A percentile compares a stretch with the other conserved stretches of the same genome.
Evolutionary conservation across 2,329 filamentous ascomycete genomes (phyloP).

Genomic region (Aspergillus fructus): DNA sequence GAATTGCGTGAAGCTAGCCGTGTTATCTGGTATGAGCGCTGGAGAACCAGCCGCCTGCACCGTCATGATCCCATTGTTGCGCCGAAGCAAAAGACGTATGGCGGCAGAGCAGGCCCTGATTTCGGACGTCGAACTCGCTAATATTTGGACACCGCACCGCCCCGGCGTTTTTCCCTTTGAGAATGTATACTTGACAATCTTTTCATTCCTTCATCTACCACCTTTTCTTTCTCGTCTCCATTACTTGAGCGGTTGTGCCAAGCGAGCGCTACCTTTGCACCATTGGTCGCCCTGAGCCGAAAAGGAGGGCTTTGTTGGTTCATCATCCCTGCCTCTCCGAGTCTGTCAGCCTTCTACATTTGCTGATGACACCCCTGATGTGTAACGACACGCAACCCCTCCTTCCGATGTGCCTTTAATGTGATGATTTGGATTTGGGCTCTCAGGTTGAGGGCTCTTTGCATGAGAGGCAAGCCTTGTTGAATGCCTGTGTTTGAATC

Average conservation of each 20-base stretch:
- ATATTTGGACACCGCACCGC: not conserved
- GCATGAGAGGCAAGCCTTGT: not conserved
- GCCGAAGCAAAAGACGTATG: slow-evolving; percentile 25
- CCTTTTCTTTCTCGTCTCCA: not conserved
- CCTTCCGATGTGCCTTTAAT: not conserved
- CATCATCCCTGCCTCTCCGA: not conserved
- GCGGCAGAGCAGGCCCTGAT: slow-evolving; percentile 31
- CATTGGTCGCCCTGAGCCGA: not conserved
- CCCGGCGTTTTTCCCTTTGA: not conserved
- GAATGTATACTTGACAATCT: not conserved
- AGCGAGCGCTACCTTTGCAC: not conserved
- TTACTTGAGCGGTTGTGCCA: not conserved
- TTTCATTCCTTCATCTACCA: slow-evolving; percentile 5
- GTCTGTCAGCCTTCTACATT: not conserved
- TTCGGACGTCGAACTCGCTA: slow-evolving; percentile 11
- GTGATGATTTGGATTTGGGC: not conserved
- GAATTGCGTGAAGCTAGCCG: slow-evolving; percentile 88
- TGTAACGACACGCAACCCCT: not conserved
- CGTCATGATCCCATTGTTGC: slow-evolving; percentile 24
- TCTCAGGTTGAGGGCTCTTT: not conserved
- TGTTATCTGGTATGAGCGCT: slow-evolving; percentile 93
- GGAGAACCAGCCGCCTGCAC: slow-evolving; percentile 65
- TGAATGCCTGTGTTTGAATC: not conserved
- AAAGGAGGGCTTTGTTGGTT: not conserved
- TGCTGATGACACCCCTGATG: not conserved